Base-by-base conservation (phyloP, 441 rosid species). In the Aleurites moluccanus region DNA sequence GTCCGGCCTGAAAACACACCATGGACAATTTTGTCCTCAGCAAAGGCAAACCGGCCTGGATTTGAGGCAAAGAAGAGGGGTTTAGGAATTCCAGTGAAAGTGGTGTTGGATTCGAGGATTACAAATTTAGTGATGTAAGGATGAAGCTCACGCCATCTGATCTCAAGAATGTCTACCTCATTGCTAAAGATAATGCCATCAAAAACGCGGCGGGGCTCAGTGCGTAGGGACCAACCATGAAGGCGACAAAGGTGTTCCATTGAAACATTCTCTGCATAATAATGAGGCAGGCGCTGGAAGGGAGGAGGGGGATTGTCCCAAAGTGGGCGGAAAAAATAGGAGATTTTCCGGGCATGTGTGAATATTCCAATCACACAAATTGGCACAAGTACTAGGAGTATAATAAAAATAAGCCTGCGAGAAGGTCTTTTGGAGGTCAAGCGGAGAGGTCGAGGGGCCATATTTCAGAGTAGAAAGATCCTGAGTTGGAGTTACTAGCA, bases 251-350 rank as follows among this genome's bases (percentile, higher is more conserved):
- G 92, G 78, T 85, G 92, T 53, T 85, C 89, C 89, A 89, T 86
- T 4, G 98, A 89, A 38, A 94, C 91, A 82, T 91, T 94, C 74
- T 92, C 98, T 1, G 97, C 92, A 72, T 94, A 94, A 82, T 84
- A 94, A 82, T 94, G 98, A 1, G 98, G 98, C 5, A 94, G 73
- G 55, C 76, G 88, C 55, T 74, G 68, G 78, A 94, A 92, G 1
- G 97, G 88, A 20, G 38, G 79, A 70, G 97, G 96, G 3, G 98
- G 79, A 6, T 83, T 83, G 83, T 91, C 97, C 97, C 97, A 94
- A 50, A 94, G 84, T 6, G 98, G 97, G 2, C 97, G 94, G 77
- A 92, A 84, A 50, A 92, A 70, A 65, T 89, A 92, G 20, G 92
- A 78, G 50, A 92, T 75, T 74, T 81, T 85, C 81, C 80, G 88